phyloP scores from a whole-genome alignment of 1,284 basidiomycete genomes.

The Leccinum angustisporum region DNA sequence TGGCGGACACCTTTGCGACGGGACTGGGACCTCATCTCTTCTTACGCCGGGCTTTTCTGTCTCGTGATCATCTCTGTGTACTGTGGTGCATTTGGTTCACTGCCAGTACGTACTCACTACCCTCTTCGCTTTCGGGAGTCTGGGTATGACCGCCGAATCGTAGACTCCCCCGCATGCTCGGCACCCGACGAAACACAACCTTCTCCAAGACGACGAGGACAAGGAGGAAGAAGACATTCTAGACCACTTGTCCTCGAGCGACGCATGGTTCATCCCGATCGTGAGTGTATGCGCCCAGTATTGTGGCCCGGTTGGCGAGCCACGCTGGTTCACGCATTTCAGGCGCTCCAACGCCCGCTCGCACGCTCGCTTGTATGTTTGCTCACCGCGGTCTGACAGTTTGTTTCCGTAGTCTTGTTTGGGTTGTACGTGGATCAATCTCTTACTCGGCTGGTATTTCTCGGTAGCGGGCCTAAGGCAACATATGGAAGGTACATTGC shows the following conservation, averaged over 20 bases:
- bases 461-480: constrained; percentile 59
- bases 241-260: constrained; percentile 62
- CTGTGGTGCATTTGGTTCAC: constrained; percentile 63
- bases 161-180: constrained; percentile 14
- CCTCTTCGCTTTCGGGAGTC: not conserved
- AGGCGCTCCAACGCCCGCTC: not conserved
- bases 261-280: constrained; percentile 78
- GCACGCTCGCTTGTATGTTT: not conserved
- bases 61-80: constrained; percentile 66
- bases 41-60: constrained; percentile 63
- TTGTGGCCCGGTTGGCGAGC: not conserved
- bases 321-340: too few species aligned
- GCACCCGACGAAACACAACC: constrained; percentile 5
- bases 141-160: not conserved
- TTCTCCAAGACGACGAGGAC: constrained; percentile 31
- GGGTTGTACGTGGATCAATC: constrained; percentile 83
- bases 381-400: constrained; percentile 35
- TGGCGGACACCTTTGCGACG: constrained; percentile 14
- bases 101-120: constrained; percentile 49
- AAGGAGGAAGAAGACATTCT: constrained; percentile 47
- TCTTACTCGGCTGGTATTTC: constrained; percentile 77
- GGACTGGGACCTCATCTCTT: constrained; percentile 61
- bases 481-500: constrained; percentile 60
- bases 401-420: constrained; percentile 65
- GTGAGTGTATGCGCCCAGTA: constrained; percentile 37